Conservation (phyloP, 192 early-diverging fungal species). For the Chytriomyces sp. region DNA sequence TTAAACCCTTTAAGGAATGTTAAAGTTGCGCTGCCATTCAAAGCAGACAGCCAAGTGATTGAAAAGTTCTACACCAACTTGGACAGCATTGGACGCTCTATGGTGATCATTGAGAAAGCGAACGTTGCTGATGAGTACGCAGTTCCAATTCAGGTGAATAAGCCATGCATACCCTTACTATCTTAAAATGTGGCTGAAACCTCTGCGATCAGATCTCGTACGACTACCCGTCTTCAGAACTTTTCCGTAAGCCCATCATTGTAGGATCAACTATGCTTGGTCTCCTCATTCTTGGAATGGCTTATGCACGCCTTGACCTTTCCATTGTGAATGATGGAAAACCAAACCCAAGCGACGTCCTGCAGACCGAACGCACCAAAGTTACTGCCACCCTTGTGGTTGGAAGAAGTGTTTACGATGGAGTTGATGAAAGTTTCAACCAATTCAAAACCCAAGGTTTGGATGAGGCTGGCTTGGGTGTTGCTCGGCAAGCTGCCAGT, state of each 20-base stretch:
- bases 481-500: conserved; percentile 8
- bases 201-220: conserved; percentile 48
- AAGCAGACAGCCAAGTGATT: conserved; percentile 60
- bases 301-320: conserved; percentile 52
- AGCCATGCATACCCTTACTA: not conserved
- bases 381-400: conserved; percentile 11
- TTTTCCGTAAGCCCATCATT: conserved; percentile 54
- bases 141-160: conserved; percentile 35
- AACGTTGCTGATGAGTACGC: conserved; percentile 78
- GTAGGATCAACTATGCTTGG: conserved; percentile 43
- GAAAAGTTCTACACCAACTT: conserved; percentile 77
- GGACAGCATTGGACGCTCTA: conserved; percentile 88
- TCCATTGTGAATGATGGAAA: conserved; percentile 36
- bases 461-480: conserved; percentile 8
- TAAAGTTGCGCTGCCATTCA: conserved; percentile 65
- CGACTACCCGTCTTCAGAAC: conserved; percentile 37
- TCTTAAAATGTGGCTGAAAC: conserved; percentile 2
- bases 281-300: conserved; percentile 46
- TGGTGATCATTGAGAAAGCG: conserved; percentile 68
- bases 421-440: conserved; percentile 11
- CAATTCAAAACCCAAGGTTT: not conserved
- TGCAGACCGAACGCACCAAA: conserved; percentile 11
- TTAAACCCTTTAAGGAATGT: conserved; percentile 58
- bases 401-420: conserved; percentile 9
- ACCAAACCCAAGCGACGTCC: not conserved